phyloP scores from a whole-genome alignment of 768 basidiomycete genomes.

The Dentipellis fragilis region DNA sequence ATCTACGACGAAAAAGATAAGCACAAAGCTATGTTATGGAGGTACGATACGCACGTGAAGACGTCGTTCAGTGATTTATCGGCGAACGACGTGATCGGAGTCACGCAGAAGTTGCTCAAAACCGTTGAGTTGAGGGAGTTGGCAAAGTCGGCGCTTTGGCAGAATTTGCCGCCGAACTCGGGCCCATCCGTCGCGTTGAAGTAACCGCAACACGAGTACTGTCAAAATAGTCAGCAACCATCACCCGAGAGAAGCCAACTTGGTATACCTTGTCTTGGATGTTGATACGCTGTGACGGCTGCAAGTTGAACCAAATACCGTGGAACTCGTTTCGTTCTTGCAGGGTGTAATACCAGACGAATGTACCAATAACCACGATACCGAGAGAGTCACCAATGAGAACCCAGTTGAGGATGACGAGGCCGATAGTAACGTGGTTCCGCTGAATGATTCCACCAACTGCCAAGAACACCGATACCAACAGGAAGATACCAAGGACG shows the following conservation, averaged over 20 bases:
- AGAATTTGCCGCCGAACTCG: slow-evolving; percentile 55
- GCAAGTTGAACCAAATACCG: slow-evolving; percentile 38
- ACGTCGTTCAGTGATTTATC: slow-evolving; percentile 70
- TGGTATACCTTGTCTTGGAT: slow-evolving; percentile 62
- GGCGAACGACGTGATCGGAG: slow-evolving; percentile 54
- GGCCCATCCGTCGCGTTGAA: slow-evolving; percentile 41
- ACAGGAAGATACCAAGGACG: slow-evolving; percentile 53
- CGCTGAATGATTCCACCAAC: slow-evolving; percentile 61
- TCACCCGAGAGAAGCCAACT: too few relatives aligned
- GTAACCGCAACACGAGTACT: slow-evolving; percentile 86
- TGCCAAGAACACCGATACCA: slow-evolving; percentile 62
- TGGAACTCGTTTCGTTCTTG: slow-evolving; percentile 62
- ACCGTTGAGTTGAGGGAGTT: slow-evolving; percentile 20
- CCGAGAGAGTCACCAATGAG: slow-evolving; percentile 56
- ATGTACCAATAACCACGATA: slow-evolving; percentile 55
- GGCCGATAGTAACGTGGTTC: slow-evolving; percentile 57
- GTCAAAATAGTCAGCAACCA: neutral
- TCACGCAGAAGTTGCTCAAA: slow-evolving; percentile 55
- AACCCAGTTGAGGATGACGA: slow-evolving; percentile 69
- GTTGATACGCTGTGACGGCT: slow-evolving; percentile 34
- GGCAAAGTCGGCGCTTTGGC: slow-evolving; percentile 30
- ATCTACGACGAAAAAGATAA: slow-evolving; percentile 4
- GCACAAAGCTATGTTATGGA: neutral
- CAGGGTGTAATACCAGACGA: slow-evolving; percentile 78
- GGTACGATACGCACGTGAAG: slow-evolving; percentile 56